phyloP scores from a whole-genome alignment of 148 eudicot species.

The Cornus suecica region DNA sequence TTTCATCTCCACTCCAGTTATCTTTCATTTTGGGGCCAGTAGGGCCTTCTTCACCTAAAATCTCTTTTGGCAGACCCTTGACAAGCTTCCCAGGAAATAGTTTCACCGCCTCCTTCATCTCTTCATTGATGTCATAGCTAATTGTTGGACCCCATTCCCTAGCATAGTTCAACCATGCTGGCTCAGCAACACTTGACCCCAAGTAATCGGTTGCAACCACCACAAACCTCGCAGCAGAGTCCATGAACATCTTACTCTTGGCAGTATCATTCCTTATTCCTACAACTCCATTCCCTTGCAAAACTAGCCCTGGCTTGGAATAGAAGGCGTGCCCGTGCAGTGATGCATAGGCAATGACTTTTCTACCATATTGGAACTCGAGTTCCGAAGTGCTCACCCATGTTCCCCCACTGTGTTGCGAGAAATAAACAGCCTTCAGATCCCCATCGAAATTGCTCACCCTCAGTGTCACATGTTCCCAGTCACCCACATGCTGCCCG shows the following conservation, averaged over 20 bases:
- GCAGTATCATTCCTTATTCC: constrained; percentile 20
- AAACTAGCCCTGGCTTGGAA: constrained; percentile 10
- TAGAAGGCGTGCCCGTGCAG: constrained; percentile 17
- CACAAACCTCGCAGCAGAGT: constrained; percentile 7
- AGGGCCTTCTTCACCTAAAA: constrained; percentile 23
- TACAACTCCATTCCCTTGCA: constrained; percentile 15
- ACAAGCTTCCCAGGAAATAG: constrained; percentile 5
- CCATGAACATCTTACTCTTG: constrained; percentile 11
- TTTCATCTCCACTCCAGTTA: constrained; percentile 22
- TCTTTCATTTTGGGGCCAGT: constrained; percentile 23
- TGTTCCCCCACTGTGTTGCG: constrained; percentile 21
- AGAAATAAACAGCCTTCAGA: constrained; percentile 21
- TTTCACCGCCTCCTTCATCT: constrained; percentile 12
- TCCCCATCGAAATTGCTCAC: constrained; percentile 25
- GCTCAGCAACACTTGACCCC: constrained; percentile 13
- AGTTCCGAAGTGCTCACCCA: constrained; percentile 22
- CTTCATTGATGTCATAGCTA: constrained; percentile 8
- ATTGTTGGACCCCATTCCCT: constrained; percentile 27
- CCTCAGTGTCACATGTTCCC: constrained; percentile 33
- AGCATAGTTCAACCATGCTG: constrained; percentile 23
- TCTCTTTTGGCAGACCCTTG: constrained; percentile 17
- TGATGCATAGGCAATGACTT: constrained; percentile 17
- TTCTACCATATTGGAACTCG: constrained; percentile 19
- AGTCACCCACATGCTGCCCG: constrained; percentile 30
- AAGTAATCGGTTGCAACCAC: constrained; percentile 13